These are phyloP conservation scores for Rhinocladiella mackenziei DNA, from an alignment of 2,329 filamentous ascomycete species.

Conservation along the genomic window DNA sequence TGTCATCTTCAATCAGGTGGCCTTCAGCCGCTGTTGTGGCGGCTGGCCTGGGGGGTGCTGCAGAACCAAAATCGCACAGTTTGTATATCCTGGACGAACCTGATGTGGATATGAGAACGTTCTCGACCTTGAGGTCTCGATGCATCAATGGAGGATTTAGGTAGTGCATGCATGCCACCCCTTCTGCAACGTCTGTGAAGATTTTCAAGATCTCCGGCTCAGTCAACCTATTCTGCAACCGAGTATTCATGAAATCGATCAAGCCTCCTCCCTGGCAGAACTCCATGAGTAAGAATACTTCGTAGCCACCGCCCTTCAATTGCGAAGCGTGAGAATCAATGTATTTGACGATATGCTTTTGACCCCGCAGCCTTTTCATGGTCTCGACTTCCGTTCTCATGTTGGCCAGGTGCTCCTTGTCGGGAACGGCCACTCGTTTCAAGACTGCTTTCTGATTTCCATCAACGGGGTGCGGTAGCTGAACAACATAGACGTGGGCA, in stretches of 20 bases:
- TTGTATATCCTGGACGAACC: constrained; percentile 76
- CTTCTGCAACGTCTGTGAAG: constrained; percentile 92
- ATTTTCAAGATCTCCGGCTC: constrained; percentile 97
- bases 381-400: constrained; percentile 99
- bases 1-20: constrained; percentile 88
- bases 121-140: constrained; percentile 95
- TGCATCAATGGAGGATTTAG: constrained; percentile 89
- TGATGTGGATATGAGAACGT: constrained; percentile 77
- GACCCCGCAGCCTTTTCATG: constrained; percentile 98
- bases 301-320: constrained; percentile 85
- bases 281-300: constrained; percentile 98
- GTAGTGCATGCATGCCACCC: constrained; percentile 98
- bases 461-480: constrained; percentile 70
- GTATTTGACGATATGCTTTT: constrained; percentile 93
- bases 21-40: constrained; percentile 85
- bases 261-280: constrained; percentile 90
- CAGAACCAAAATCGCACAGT: constrained; percentile 95
- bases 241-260: constrained; percentile 99
- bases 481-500: constrained; percentile 95
- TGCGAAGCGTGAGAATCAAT: constrained; percentile 98
- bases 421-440: constrained; percentile 92
- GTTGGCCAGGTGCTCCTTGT: constrained; percentile 87
- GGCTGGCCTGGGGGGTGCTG: constrained; percentile 76
- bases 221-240: constrained; percentile 89
- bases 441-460: constrained; percentile 78